Percentiles rank a stretch among this genome's conserved stretches.
Evolutionary conservation across 768 basidiomycete genomes (phyloP).

Genomic region (Mycena metata): DNA sequence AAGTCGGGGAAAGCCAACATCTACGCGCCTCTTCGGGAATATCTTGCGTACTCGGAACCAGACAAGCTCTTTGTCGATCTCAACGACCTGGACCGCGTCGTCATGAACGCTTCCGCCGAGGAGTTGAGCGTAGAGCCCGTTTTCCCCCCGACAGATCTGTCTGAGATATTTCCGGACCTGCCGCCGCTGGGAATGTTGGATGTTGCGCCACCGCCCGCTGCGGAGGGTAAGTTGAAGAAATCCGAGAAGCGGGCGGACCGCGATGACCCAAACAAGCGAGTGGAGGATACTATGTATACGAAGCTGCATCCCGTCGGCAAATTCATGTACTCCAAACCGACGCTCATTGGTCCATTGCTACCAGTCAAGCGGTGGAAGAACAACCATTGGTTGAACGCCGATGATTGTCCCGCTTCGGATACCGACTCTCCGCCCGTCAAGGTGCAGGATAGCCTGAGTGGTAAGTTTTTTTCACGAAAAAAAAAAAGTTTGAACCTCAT

Average conservation of each 20-base stretch:
- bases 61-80: slow-evolving; percentile 66
- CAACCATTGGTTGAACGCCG: slow-evolving; percentile 73
- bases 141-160: slow-evolving; percentile 61
- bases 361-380: slow-evolving; percentile 83
- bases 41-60: slow-evolving; percentile 72
- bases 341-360: slow-evolving; percentile 86
- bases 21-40: slow-evolving; percentile 71
- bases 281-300: slow-evolving; percentile 83
- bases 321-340: slow-evolving; percentile 87
- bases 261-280: slow-evolving; percentile 79
- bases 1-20: slow-evolving; percentile 60
- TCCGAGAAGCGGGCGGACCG: slow-evolving; percentile 72
- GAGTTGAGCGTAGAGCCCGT: slow-evolving; percentile 40
- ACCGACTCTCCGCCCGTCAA: slow-evolving; percentile 55
- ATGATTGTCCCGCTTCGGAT: slow-evolving; percentile 65
- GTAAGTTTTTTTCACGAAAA: slow-evolving; percentile 57
- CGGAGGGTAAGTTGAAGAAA: slow-evolving; percentile 62
- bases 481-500: slow-evolving; percentile 20
- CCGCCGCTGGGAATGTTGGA: slow-evolving; percentile 71
- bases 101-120: slow-evolving; percentile 47
- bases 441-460: slow-evolving; percentile 64
- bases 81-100: slow-evolving; percentile 52
- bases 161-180: slow-evolving; percentile 89
- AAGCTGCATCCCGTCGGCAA: slow-evolving; percentile 81
- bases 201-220: slow-evolving; percentile 48